Percentiles rank a stretch among this genome's conserved stretches.
Conservation (phyloP, 495 filamentous ascomycete species). For the Penicillium pancosmium region DNA sequence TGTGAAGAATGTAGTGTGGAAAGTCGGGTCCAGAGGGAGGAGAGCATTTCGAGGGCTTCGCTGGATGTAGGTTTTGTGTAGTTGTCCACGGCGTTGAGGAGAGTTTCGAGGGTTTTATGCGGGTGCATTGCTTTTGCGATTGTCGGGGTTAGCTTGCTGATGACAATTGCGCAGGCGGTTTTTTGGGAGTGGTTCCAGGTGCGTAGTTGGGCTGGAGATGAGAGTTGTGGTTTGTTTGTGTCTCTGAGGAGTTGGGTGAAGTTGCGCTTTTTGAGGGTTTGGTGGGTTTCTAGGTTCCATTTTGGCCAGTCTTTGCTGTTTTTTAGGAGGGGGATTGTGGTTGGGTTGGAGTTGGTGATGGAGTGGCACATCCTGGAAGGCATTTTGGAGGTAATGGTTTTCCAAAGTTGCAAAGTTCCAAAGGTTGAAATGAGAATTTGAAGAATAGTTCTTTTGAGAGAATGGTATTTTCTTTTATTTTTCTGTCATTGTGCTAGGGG, state of each 20-base stretch:
- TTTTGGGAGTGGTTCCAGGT: neutral
- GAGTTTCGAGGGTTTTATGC: neutral
- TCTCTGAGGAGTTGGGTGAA: neutral
- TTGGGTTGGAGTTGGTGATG: neutral
- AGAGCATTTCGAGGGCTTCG: neutral
- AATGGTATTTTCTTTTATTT: neutral
- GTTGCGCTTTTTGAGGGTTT: neutral
- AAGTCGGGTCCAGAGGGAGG: neutral
- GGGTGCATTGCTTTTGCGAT: neutral
- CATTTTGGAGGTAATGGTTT: neutral
- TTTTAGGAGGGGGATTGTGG: neutral
- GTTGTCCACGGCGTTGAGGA: neutral
- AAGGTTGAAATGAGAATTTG: too few relatives aligned
- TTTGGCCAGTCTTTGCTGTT: slow-evolving; percentile 3
- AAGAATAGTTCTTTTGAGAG: neutral
- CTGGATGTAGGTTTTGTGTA: neutral
- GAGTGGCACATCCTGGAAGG: neutral
- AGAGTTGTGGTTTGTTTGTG: neutral
- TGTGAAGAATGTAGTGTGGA: neutral
- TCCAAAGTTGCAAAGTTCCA: too few relatives aligned
- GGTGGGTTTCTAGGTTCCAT: neutral
- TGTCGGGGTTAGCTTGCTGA: neutral
- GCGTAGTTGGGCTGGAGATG: neutral
- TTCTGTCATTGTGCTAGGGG: neutral
- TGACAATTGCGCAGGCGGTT: neutral